Evolutionary conservation across 331 rosid species (phyloP), one percentile per base, ranked within the genome.

Genomic region (Erythrophleum ivorense): DNA sequence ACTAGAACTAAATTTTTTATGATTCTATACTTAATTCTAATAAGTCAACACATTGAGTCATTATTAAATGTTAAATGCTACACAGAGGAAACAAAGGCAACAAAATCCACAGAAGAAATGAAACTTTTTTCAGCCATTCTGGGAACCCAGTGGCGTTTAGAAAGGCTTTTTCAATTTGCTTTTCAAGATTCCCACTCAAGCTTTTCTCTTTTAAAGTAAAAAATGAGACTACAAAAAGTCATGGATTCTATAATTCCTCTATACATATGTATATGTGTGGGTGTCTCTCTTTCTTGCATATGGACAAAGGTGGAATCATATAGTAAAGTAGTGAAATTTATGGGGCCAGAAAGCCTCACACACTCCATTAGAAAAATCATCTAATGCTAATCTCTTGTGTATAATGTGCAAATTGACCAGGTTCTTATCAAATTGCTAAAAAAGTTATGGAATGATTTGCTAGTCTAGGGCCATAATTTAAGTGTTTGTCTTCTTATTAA

Each of bases 401-500:
- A 49, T 49, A 11, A 29, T 72, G 40, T 55, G 21, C 34, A 6
- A 34, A 62, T n/a, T 54, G 36, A 5, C 13, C 10, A 12, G 43
- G 8, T 14, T 24, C 77, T 18, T 29, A 15, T 66, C 31, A 66
- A 18, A 38, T 18, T 38, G 71, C 71, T 38, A 16, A 38, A 38
- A 38, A 66, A 36, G 24, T 50, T 16, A 38, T 12, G 16, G 49
- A 18, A 18, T 66, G 43, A 46, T n/a, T 38, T 38, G 50, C 77
- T 43, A 38, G 60, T 70, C 71, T 41, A 57, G 34, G 36, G 38
- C 59, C 40, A 40, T 31, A 0, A 38, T 13, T 31, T 1, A 57
- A 11, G 71, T 45, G 70, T 70, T 57, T 69, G 82, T 79, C 77
- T 70, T 79, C 70, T 54, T 69, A 6, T 79, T 69, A 55, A 57